Conservation (phyloP, 129 eudicot species). For the Flaveria robusta region DNA sequence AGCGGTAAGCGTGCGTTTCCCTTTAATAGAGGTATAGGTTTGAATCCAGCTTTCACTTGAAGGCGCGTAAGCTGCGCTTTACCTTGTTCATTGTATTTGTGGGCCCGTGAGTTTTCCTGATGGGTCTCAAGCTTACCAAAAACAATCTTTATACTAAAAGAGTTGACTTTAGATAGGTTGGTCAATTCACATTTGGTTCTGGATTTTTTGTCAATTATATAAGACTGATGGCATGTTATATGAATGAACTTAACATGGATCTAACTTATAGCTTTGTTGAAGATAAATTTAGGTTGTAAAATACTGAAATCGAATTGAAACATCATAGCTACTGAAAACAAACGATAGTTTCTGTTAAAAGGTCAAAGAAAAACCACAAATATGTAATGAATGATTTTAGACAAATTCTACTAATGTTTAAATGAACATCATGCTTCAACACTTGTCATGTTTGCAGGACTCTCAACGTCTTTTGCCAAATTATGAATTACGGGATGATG, state of each 20-base stretch:
- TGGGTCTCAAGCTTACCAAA: no score
- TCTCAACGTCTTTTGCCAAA: constrained; percentile 47
- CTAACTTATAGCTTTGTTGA: not conserved
- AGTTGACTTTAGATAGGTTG: constrained; percentile 8
- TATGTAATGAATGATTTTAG: not conserved
- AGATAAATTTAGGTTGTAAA: not conserved
- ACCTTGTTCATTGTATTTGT: no score
- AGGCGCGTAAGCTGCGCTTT: no score
- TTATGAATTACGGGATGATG: constrained; percentile 48
- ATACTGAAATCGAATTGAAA: not conserved
- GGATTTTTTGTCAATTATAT: not conserved
- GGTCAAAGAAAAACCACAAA: constrained; percentile 3
- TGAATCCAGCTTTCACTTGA: no score
- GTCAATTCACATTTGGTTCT: not conserved
- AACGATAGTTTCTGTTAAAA: not conserved
- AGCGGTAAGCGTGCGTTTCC: no score
- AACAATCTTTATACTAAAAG: not conserved
- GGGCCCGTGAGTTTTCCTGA: no score
- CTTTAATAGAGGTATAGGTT: no score
- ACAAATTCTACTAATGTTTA: not conserved
- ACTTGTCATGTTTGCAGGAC: constrained; percentile 39
- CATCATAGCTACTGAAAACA: not conserved
- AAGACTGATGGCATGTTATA: not conserved
- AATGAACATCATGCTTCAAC: not conserved
- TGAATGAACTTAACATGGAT: not conserved